phyloP scores from a whole-genome alignment of 1,284 basidiomycete species.

The Caloboletus firmus region DNA sequence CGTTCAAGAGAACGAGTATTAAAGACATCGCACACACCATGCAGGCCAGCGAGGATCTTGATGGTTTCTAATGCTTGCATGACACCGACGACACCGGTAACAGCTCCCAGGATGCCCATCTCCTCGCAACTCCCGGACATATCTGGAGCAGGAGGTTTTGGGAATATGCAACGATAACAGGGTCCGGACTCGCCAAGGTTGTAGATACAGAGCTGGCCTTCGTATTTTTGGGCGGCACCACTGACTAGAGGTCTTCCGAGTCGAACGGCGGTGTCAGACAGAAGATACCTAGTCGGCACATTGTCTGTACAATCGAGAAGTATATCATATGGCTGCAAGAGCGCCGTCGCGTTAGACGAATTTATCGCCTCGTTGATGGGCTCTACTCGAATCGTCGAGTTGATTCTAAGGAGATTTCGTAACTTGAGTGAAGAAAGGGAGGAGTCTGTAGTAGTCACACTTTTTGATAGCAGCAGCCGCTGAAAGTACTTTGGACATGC shows the following conservation, averaged over 20 bases:
- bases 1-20: conserved; percentile 3
- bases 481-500: conserved; percentile 81
- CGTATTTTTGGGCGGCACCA: conserved; percentile 89
- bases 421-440: conserved; percentile 1
- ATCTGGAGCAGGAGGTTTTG: conserved; percentile 64
- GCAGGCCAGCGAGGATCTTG: conserved; percentile 73
- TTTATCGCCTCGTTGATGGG: conserved; percentile 54
- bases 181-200: conserved; percentile 71
- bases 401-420: conserved; percentile 52
- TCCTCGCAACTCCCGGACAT: conserved; percentile 83
- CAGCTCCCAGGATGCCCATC: conserved; percentile 85
- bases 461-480: conserved; percentile 64
- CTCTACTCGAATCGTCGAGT: conserved; percentile 61
- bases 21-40: conserved; percentile 50
- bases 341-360: conserved; percentile 57
- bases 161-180: conserved; percentile 95
- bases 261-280: conserved; percentile 86
- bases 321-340: conserved; percentile 70
- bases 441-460: conserved; percentile 38
- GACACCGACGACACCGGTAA: conserved; percentile 90
- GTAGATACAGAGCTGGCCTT: conserved; percentile 89
- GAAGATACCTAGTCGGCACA: conserved; percentile 86
- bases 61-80: conserved; percentile 91
- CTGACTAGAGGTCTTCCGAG: conserved; percentile 82
- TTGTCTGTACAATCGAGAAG: conserved; percentile 97